These are phyloP conservation scores for Aspergillus neotritici DNA, from an alignment of 2,329 filamentous ascomycete genomes.

Conservation along the genomic window DNA sequence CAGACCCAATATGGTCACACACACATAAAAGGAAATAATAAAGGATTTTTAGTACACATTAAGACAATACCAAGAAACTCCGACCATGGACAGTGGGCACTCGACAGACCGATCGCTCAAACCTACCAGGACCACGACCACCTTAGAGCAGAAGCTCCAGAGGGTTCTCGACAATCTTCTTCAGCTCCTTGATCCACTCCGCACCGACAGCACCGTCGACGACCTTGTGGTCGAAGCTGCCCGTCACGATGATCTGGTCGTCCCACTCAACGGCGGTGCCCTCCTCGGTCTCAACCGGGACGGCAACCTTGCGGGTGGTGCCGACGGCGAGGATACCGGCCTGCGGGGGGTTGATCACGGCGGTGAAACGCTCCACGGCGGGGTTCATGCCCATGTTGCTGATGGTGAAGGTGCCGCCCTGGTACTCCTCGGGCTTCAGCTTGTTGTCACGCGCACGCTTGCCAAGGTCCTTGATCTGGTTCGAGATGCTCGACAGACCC, in stretches of 20 bases:
- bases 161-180: slow-evolving; percentile 97
- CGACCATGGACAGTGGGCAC: slow-evolving; percentile 15
- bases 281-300: slow-evolving; percentile 79
- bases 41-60: slow-evolving; percentile 36
- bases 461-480: slow-evolving; percentile 89
- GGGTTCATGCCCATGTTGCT: slow-evolving; percentile 99
- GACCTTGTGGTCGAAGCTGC: slow-evolving; percentile 98
- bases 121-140: slow-evolving; percentile 4
- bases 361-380: slow-evolving; percentile 93
- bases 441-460: slow-evolving; percentile 95
- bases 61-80: slow-evolving; percentile 18
- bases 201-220: slow-evolving; percentile 93
- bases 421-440: slow-evolving; percentile 99
- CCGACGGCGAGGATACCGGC: slow-evolving; percentile 92
- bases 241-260: slow-evolving; percentile 92
- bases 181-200: slow-evolving; percentile 94
- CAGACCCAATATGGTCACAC: slow-evolving; percentile 20
- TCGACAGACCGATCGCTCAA: slow-evolving; percentile 9
- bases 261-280: slow-evolving; percentile 82
- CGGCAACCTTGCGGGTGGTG: slow-evolving; percentile 88
- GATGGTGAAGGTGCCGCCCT: slow-evolving; percentile 97
- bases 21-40: slow-evolving; percentile 7
- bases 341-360: slow-evolving; percentile 98
- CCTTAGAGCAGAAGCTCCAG: slow-evolving; percentile 82
- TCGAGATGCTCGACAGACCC: slow-evolving; percentile 82